phyloP scores from a whole-genome alignment of 2,329 filamentous ascomycete species.

The Calonectria multiphialidica region DNA sequence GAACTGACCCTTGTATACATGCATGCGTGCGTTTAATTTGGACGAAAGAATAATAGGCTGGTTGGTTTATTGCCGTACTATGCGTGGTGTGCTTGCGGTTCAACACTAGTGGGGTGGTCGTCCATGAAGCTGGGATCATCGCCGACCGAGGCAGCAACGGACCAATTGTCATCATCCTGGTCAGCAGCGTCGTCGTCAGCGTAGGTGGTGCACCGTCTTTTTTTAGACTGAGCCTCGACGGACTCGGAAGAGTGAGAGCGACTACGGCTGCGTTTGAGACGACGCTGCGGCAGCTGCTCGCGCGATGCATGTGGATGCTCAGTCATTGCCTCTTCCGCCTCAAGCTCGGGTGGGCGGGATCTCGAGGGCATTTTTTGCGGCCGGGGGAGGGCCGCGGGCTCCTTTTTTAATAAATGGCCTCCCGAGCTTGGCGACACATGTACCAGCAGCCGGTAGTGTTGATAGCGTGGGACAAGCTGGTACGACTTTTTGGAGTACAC shows the following conservation, averaged over 20 bases:
- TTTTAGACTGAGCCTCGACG: not conserved
- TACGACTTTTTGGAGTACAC: not conserved
- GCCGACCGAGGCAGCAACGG: slow-evolving; percentile 19
- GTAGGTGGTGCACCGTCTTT: slow-evolving; percentile 14
- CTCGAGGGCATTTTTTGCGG: not conserved
- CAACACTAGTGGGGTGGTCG: not conserved
- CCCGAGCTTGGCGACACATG: not conserved
- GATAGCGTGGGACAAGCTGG: not conserved
- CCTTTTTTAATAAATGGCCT: not conserved
- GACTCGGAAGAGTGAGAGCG: not conserved
- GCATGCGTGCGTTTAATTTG: not conserved
- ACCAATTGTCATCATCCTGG: slow-evolving; percentile 21
- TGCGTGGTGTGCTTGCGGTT: not conserved
- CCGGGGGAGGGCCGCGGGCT: not conserved
- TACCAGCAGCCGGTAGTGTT: not conserved
- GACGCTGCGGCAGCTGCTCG: not conserved
- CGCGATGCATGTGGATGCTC: not conserved
- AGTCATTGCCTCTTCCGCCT: slow-evolving; percentile 4
- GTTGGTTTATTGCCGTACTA: not conserved
- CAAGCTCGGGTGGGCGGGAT: not conserved
- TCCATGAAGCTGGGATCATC: slow-evolving; percentile 14
- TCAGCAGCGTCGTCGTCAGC: not conserved
- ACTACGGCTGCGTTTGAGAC: slow-evolving; percentile 6
- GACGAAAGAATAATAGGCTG: not conserved
- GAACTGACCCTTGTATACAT: not conserved